phyloP scores from a whole-genome alignment of 345 rosid species.

The Euphorbia peplus region DNA sequence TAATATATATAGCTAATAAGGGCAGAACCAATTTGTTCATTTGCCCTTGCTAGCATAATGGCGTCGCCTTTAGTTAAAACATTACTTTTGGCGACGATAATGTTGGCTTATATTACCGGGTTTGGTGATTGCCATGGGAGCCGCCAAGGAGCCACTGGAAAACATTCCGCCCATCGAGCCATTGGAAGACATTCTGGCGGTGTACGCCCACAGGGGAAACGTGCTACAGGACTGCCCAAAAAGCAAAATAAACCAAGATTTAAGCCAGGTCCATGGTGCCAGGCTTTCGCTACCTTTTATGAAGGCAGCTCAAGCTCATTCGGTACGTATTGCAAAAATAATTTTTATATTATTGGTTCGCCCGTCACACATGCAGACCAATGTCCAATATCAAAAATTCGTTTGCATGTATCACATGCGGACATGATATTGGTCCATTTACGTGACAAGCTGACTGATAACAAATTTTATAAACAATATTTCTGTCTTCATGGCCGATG shows the following conservation, averaged over 20 bases:
- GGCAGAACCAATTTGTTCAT: background rate
- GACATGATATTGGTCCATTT: no score
- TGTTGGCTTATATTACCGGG: constrained; percentile 17
- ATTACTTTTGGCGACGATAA: background rate
- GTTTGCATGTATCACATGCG: no score
- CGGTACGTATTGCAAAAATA: constrained; percentile 26
- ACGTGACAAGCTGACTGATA: no score
- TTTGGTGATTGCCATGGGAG: constrained; percentile 13
- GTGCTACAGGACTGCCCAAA: no score
- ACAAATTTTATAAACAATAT: no score
- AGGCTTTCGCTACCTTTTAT: constrained; percentile 53
- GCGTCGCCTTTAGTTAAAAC: constrained; percentile 14
- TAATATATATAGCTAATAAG: background rate
- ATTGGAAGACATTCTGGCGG: background rate
- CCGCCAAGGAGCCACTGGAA: background rate
- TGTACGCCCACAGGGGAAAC: background rate
- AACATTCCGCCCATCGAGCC: background rate
- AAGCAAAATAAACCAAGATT: constrained; percentile 22
- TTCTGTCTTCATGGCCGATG: no score
- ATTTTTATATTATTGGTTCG: no score
- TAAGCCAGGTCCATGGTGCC: constrained; percentile 42
- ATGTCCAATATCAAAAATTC: no score
- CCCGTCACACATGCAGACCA: no score
- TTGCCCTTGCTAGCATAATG: constrained; percentile 7
- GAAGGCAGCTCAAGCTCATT: constrained; percentile 41